These are phyloP conservation scores for Ophiobolus disseminans DNA, from an alignment of 2,329 filamentous ascomycete species.

Conservation along the genomic window DNA sequence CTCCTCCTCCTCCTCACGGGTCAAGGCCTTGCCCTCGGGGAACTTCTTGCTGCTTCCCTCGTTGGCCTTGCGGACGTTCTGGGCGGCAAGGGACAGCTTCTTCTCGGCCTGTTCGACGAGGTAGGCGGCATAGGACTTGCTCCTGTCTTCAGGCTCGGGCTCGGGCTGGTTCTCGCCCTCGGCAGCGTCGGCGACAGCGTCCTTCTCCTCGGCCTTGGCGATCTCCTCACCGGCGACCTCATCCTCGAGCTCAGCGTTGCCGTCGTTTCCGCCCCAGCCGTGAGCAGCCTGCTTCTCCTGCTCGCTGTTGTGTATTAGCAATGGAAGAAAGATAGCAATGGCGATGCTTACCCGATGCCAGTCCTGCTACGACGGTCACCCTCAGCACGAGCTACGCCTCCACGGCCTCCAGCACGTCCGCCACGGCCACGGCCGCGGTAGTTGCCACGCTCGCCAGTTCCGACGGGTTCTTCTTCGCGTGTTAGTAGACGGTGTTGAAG, in stretches of 20 bases:
- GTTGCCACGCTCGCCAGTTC: conserved; percentile 26
- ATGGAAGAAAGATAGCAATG: not conserved
- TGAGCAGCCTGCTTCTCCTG: conserved; percentile 87
- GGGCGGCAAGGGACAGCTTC: conserved; percentile 73
- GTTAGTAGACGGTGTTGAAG: conserved; percentile 13
- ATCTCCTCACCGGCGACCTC: conserved; percentile 91
- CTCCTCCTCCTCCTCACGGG: conserved; percentile 66
- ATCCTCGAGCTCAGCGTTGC: conserved; percentile 84
- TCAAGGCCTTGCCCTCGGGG: conserved; percentile 76
- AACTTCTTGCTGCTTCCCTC: conserved; percentile 96
- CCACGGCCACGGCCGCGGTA: conserved; percentile 56
- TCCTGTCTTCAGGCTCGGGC: conserved; percentile 78
- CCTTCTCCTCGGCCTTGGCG: conserved; percentile 83
- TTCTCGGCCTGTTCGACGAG: conserved; percentile 78
- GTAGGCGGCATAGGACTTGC: conserved; percentile 89
- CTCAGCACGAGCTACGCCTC: conserved; percentile 53
- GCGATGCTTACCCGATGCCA: conserved; percentile 62
- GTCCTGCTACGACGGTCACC: conserved; percentile 70
- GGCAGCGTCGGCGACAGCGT: conserved; percentile 50
- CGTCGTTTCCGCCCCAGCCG: conserved; percentile 86
- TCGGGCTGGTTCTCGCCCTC: conserved; percentile 56
- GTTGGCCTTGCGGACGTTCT: conserved; percentile 86
- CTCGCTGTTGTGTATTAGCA: conserved; percentile 60
- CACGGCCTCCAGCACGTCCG: conserved; percentile 57
- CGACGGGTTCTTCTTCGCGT: conserved; percentile 23